Evolutionary conservation across 2,329 filamentous ascomycete genomes (phyloP).

Genomic region (Colletotrichum aenigma): DNA sequence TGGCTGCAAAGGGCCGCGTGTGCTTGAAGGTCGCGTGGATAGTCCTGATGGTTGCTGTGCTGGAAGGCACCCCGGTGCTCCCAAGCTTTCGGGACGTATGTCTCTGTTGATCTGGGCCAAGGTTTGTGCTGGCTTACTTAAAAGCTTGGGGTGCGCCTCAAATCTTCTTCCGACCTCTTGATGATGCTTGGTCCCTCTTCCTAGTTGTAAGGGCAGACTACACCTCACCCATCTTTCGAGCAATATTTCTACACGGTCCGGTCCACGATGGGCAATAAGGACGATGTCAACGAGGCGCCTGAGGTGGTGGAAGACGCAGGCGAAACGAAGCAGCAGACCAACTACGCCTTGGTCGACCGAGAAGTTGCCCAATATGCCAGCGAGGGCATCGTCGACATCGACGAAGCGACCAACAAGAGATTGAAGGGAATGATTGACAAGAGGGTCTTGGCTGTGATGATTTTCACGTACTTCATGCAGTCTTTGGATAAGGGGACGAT

Average conservation of each 20-base stretch:
- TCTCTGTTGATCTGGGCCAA: background rate
- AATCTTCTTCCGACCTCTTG: background rate
- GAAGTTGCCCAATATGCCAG: slow-evolving; percentile 10
- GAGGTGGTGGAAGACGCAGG: background rate
- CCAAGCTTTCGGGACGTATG: background rate
- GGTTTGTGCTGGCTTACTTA: background rate
- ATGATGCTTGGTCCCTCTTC: background rate
- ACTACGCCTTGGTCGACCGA: slow-evolving; percentile 3
- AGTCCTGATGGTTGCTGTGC: background rate
- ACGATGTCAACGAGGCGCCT: background rate
- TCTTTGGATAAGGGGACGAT: slow-evolving; percentile 36
- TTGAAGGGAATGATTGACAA: slow-evolving; percentile 54
- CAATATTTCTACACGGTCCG: background rate
- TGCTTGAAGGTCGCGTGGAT: background rate
- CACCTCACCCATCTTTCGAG: background rate
- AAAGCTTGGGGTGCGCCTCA: background rate
- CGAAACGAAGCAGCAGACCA: slow-evolving; percentile 2
- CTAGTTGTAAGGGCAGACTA: background rate
- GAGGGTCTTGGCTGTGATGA: slow-evolving; percentile 52
- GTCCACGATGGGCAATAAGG: background rate
- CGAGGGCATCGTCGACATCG: slow-evolving; percentile 41
- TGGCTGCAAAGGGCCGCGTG: background rate
- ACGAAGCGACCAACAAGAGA: slow-evolving; percentile 53
- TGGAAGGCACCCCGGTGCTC: background rate
- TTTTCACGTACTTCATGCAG: slow-evolving; percentile 52